Evolutionary conservation across 805 yeast genomes (phyloP), one percentile per base, ranked within the genome.

Genomic region (Priceomyces fermenticarens): DNA sequence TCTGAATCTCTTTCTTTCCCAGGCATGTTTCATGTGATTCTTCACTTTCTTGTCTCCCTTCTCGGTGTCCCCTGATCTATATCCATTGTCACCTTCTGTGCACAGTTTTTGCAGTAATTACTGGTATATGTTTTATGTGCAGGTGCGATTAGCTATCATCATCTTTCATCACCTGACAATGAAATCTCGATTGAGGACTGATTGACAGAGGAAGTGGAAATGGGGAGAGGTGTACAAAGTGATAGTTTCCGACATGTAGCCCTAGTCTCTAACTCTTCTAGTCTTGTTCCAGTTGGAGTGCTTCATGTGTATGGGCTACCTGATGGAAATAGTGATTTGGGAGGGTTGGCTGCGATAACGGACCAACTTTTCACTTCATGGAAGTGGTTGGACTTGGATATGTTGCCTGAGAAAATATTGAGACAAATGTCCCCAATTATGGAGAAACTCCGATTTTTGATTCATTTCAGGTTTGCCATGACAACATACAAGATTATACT

Each of bases 341-440:
- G 57, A 3, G 75, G 74, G 0, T 27, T 63, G 0, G 67, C 74
- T 0, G 65, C 65, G 4, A 14, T 23, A 17, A 14, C 27, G n/a
- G 23, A 16, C 12, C 12, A 38, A 45, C 9, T 11, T 11, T 32
- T 15, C 10, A 74, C 64, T 51, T 70, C 67, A 1, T 81, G 86
- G 85, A 50, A 36, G 37, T 80, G 85, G 86, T 58, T 78, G 11
- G 80, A 78, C 45, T 62, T 75, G 8, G 76, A 76, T 12, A 63
- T 51, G 44, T 54, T 67, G 3, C 39, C 45, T 36, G 15, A 33
- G 36, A 14, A 49, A 46, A 32, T 39, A 41, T 40, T 44, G n/a
- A 39, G 37, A 35, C 27, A 38, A 12, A 28, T 44, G 14, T 42
- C 57, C 50, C 46, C 53, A 36, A 20, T 70, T 0, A 35, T 77